Conservation (phyloP, 139 green algal species). For the Coccomyxa sp. region DNA sequence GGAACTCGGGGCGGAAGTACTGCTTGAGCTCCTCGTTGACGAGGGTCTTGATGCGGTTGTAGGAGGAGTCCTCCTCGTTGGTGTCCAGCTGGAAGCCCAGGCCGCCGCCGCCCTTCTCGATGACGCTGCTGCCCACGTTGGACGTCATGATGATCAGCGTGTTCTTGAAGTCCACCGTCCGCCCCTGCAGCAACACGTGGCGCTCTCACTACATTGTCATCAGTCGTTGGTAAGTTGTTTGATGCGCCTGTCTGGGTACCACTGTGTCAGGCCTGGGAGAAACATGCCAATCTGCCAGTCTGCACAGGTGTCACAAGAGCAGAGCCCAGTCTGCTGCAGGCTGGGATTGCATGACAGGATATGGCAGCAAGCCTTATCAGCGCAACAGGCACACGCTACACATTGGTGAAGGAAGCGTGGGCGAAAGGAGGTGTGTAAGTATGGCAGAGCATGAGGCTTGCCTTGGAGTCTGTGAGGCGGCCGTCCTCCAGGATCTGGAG, state of each 20-base stretch:
- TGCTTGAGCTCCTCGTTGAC: slow-evolving; percentile 99
- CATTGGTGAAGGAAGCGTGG: too few species aligned
- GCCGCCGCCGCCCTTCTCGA: slow-evolving; percentile 91
- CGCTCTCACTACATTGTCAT: too few species aligned
- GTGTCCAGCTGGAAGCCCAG: slow-evolving; percentile 75
- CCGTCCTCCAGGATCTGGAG: slow-evolving; percentile 95
- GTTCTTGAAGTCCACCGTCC: slow-evolving; percentile 99
- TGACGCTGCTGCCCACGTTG: slow-evolving; percentile 94
- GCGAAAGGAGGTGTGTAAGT: too few species aligned
- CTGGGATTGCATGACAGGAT: too few species aligned
- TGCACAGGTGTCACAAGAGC: neutral
- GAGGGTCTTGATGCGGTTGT: slow-evolving; percentile 95
- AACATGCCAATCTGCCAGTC: too few species aligned
- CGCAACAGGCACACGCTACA: too few species aligned
- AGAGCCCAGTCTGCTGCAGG: too few species aligned
- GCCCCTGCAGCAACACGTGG: slow-evolving; percentile 40
- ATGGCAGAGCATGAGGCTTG: too few species aligned
- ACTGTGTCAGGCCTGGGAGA: too few species aligned
- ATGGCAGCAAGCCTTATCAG: too few species aligned
- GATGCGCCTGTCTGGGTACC: too few species aligned
- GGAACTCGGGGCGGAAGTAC: slow-evolving; percentile 98
- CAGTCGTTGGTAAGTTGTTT: too few species aligned
- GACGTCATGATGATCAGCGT: slow-evolving; percentile 99
- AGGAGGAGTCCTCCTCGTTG: slow-evolving; percentile 58
- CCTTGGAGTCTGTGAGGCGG: slow-evolving; percentile 84